Conservation (phyloP, 805 yeast species). For the Komagataella pastoris region DNA sequence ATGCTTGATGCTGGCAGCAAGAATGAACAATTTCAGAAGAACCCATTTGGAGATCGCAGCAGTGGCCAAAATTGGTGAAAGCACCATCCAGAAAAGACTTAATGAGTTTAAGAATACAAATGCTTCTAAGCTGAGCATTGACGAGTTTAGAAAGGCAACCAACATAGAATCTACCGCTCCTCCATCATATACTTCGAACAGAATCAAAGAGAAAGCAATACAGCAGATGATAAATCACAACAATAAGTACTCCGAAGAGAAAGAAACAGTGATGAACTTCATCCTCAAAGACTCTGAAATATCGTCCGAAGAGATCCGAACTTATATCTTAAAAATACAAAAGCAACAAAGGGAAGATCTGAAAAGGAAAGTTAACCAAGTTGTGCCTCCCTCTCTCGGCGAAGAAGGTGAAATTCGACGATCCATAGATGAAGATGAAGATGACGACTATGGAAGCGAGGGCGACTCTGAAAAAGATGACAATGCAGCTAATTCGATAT, state of each 20-base stretch:
- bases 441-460: conserved; percentile 11
- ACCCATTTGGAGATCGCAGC: conserved; percentile 90
- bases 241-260: conserved; percentile 22
- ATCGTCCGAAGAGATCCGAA: conserved; percentile 29
- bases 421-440: conserved; percentile 5
- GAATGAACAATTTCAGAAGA: conserved; percentile 92
- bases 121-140: conserved; percentile 61
- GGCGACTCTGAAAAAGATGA: conserved; percentile 15
- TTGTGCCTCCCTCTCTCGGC: not conserved
- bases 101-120: conserved; percentile 75
- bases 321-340: conserved; percentile 15
- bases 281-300: conserved; percentile 28
- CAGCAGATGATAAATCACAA: conserved; percentile 10
- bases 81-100: conserved; percentile 80
- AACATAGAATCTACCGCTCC: conserved; percentile 46
- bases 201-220: conserved; percentile 29
- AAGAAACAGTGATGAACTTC: conserved; percentile 25
- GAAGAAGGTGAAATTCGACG: not conserved
- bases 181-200: conserved; percentile 64
- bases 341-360: conserved; percentile 14
- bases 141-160: conserved; percentile 49
- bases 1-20: conserved; percentile 79
- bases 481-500: conserved; percentile 6
- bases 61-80: conserved; percentile 90
- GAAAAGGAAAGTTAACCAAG: conserved; percentile 7